phyloP scores from a whole-genome alignment of 2,329 filamentous ascomycete genomes.

The Ceratocystis eucalypticola region DNA sequence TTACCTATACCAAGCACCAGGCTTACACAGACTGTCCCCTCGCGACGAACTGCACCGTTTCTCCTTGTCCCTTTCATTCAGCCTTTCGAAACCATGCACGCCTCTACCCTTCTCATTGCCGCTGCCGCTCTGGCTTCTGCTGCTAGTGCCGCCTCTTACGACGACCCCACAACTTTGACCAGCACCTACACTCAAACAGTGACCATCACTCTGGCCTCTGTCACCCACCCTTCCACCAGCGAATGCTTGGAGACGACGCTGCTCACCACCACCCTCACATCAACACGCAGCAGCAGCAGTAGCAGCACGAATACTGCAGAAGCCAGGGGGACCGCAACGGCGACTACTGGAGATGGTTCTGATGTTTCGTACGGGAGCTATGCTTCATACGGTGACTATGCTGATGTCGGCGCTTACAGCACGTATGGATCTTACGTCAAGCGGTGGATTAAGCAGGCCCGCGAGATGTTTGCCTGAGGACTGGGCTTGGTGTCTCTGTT shows the following conservation, averaged over 20 bases:
- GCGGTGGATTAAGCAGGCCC: slow-evolving; percentile 6
- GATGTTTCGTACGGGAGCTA: slow-evolving; percentile 7
- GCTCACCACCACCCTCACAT: neutral
- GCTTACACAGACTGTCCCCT: too few relatives aligned
- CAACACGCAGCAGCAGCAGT: neutral
- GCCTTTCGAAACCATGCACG: slow-evolving; percentile 1
- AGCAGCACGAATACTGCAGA: neutral
- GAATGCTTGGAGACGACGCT: slow-evolving; percentile 4
- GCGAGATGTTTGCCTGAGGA: neutral
- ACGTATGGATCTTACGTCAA: slow-evolving; percentile 10
- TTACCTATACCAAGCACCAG: too few relatives aligned
- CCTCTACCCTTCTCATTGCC: neutral
- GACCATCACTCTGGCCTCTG: slow-evolving; percentile 8
- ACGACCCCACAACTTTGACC: slow-evolving; percentile 10
- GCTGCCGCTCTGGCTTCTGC: neutral
- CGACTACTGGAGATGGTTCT: neutral
- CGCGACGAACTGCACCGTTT: neutral
- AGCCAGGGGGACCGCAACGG: neutral
- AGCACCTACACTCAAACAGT: slow-evolving; percentile 9
- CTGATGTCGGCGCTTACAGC: slow-evolving; percentile 4
- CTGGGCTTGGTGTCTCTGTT: neutral
- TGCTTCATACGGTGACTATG: slow-evolving; percentile 14
- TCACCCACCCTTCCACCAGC: neutral
- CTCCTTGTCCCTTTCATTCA: neutral
- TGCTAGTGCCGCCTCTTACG: neutral